Base-by-base conservation (phyloP, 331 rosid species). In the Quercus tomentella region DNA sequence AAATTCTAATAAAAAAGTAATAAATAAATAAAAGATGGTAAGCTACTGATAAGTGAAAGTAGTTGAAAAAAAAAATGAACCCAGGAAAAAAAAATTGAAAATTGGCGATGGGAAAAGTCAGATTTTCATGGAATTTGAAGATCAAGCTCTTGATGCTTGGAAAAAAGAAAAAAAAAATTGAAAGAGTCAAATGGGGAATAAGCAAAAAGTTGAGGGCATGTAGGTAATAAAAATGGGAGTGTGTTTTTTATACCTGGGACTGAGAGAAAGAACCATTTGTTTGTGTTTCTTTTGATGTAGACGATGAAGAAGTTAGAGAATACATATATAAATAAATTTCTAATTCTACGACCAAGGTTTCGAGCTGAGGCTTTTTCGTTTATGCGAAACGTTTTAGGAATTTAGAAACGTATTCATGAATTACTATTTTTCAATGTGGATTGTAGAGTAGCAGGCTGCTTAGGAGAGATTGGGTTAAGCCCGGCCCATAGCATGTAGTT, bases 1-100 rank as follows among this genome's bases (percentile, higher is more conserved):
- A 82, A 55, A 84, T 51, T 63, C 82, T 55, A 35, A 80, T 54
- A 12, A 7, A 37, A 67, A 66, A n/a, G 33, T 66, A 67, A 33
- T 2, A 4, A 54, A 11, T 49, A 60, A 62, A 20, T 56, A 11
- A 72, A 84, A 57, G 22, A 30, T 57, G 28, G 41, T 61, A 17
- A 7, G 26, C 43, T 14, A 22, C 41, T 7, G 55, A 22, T 58
- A 17, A 63, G 8, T 15, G 17, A 75, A 16, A 41, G 35, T 15
- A 21, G 11, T 18, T 51, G 25, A 12, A 41, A 51, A n/a, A 51
- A 51, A 30, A 74, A 15, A 7, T 35, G 31, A 52, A 56, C 5
- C 18, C 55, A 49, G 14, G 2, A 56, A 41, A 55, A n/a, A n/a
- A 60, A 22, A 23, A 0, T 12, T n/a, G 28, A 22, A 58, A 22